phyloP scores from a whole-genome alignment of 2,329 filamentous ascomycete genomes.

The Talaromyces sp. region DNA sequence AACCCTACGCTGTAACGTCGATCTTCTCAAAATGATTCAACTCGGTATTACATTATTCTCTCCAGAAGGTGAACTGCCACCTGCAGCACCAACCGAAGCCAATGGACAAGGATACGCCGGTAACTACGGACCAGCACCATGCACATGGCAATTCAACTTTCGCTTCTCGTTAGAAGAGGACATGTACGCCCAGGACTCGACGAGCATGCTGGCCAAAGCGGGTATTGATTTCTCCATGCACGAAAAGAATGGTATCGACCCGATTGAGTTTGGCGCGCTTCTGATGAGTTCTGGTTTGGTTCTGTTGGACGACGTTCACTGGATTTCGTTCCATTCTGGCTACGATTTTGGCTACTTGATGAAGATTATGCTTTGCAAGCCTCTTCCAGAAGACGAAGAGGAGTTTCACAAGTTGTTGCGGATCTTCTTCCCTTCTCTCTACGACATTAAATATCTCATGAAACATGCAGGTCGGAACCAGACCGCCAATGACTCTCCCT shows the following conservation, averaged over 20 bases:
- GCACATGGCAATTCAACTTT: slow-evolving; percentile 99
- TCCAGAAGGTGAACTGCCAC: slow-evolving; percentile 81
- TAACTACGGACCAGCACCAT: slow-evolving; percentile 64
- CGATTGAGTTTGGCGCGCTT: slow-evolving; percentile 80
- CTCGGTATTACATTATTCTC: slow-evolving; percentile 93
- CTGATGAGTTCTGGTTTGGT: slow-evolving; percentile 91
- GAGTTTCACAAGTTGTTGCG: slow-evolving; percentile 87
- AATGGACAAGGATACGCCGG: slow-evolving; percentile 52
- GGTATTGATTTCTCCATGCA: slow-evolving; percentile 89
- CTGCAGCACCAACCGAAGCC: slow-evolving; percentile 61
- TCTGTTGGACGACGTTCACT: slow-evolving; percentile 81
- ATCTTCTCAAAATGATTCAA: slow-evolving; percentile 96
- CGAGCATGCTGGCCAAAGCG: slow-evolving; percentile 82
- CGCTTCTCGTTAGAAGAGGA: slow-evolving; percentile 91
- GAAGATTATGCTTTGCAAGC: slow-evolving; percentile 82
- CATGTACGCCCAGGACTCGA: slow-evolving; percentile 97
- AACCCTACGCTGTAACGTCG: slow-evolving; percentile 93
- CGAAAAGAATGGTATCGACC: slow-evolving; percentile 85
- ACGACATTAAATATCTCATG: slow-evolving; percentile 97
- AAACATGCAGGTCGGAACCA: slow-evolving; percentile 77
- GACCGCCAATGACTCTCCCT: slow-evolving; percentile 61
- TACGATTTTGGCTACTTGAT: slow-evolving; percentile 98
- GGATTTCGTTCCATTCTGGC: slow-evolving; percentile 96
- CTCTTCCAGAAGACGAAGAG: slow-evolving; percentile 82
- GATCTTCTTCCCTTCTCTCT: slow-evolving; percentile 88